Conservation (phyloP, 2,329 filamentous ascomycete genomes). For the Didymella keratinophila region DNA sequence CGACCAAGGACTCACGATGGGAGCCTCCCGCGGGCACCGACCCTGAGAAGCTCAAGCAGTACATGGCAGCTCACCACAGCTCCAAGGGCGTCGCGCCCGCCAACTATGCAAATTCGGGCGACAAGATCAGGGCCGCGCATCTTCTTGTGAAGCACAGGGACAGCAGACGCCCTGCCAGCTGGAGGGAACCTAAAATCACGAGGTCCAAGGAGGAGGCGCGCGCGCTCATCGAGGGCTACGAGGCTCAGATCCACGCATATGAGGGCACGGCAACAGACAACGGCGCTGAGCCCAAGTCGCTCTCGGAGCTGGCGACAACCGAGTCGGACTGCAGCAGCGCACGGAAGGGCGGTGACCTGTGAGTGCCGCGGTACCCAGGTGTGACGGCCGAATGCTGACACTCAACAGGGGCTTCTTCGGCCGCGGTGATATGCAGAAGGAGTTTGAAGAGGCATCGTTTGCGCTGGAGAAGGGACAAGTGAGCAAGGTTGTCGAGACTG, state of each 20-base stretch:
- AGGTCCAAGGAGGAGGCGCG: conserved; percentile 87
- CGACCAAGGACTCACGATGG: conserved; percentile 90
- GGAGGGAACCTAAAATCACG: conserved; percentile 89
- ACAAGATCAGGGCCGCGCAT: conserved; percentile 93
- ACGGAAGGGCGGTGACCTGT: conserved; percentile 89
- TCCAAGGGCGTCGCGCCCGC: conserved; percentile 55
- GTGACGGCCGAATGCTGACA: conserved; percentile 10
- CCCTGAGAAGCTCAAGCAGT: conserved; percentile 88
- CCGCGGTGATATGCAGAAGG: conserved; percentile 95
- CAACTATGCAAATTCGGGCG: conserved; percentile 55
- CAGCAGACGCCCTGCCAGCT: conserved; percentile 88
- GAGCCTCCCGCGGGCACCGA: conserved; percentile 89
- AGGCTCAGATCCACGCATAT: conserved; percentile 76
- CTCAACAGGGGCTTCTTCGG: conserved; percentile 81
- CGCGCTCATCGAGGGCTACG: conserved; percentile 76
- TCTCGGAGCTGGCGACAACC: conserved; percentile 84
- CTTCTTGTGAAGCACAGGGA: conserved; percentile 92
- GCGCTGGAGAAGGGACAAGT: conserved; percentile 86
- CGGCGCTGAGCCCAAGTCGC: conserved; percentile 43
- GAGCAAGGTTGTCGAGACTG: conserved; percentile 87
- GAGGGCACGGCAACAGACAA: conserved; percentile 54
- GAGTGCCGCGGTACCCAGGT: conserved; percentile 47
- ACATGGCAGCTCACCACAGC: conserved; percentile 91
- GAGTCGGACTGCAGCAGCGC: conserved; percentile 98
- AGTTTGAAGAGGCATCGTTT: conserved; percentile 97